These are phyloP conservation scores for Colletotrichum camelliae DNA, from an alignment of 2,329 filamentous ascomycete genomes.

Conservation along the genomic window DNA sequence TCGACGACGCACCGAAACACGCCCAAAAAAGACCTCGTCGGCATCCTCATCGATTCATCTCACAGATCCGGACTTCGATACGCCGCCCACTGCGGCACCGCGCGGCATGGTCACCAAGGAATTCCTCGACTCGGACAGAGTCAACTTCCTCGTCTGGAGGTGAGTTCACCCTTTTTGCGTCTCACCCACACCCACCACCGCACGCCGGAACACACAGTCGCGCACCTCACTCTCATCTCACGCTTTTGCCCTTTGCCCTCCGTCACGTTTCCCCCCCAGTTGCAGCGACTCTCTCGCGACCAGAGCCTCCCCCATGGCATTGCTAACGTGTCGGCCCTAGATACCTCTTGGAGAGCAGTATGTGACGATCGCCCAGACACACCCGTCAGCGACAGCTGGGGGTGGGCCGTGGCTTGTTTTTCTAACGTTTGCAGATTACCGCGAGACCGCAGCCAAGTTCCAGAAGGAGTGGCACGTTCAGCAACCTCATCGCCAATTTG, in stretches of 20 bases:
- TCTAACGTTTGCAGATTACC: constrained; percentile 58
- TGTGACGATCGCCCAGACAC: constrained; percentile 36
- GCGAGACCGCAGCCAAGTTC: constrained; percentile 70
- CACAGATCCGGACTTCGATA: background rate
- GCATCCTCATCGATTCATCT: background rate
- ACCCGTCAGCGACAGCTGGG: constrained; percentile 18
- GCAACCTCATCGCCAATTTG: constrained; percentile 66
- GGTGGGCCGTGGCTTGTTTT: constrained; percentile 6
- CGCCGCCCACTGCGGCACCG: constrained; percentile 23
- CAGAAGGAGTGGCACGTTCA: constrained; percentile 72
- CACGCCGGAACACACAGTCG: background rate
- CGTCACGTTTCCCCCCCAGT: background rate
- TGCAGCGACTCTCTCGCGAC: background rate
- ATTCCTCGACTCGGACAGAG: constrained; percentile 68
- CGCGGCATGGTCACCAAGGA: constrained; percentile 58
- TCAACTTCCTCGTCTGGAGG: constrained; percentile 77
- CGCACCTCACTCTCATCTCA: constrained; percentile 10
- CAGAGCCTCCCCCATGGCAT: constrained; percentile 1
- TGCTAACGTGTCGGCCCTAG: constrained; percentile 37
- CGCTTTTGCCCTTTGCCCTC: background rate
- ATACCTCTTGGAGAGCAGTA: constrained; percentile 68
- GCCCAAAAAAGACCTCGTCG: background rate
- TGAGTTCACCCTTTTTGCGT: constrained; percentile 48
- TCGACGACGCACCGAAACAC: constrained; percentile 10
- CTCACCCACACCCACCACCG: constrained; percentile 18